Conservation (phyloP, 2,329 filamentous ascomycete genomes). For the Colletotrichum endophyticum region DNA sequence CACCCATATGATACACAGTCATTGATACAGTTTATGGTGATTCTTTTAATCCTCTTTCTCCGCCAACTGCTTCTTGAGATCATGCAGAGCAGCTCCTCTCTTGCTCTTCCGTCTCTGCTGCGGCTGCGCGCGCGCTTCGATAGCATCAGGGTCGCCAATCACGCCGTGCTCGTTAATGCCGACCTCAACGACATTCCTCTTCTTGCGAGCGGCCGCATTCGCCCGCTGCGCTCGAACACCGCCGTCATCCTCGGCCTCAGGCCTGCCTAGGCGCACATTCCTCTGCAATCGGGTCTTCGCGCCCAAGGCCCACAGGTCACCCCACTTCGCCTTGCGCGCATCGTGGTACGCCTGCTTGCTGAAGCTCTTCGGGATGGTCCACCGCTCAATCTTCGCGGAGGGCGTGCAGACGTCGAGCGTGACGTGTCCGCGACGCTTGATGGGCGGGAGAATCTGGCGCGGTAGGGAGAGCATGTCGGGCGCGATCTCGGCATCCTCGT, state of each 20-base stretch:
- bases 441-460: conserved; percentile 75
- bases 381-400: conserved; percentile 83
- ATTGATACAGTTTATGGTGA: neutral
- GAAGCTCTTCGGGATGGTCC: conserved; percentile 87
- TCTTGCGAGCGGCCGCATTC: conserved; percentile 29
- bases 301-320: conserved; percentile 93
- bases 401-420: conserved; percentile 92
- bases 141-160: conserved; percentile 24
- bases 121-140: conserved; percentile 37
- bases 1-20: conserved; percentile 8
- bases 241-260: conserved; percentile 44
- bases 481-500: conserved; percentile 53
- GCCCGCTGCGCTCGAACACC: conserved; percentile 43
- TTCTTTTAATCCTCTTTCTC: conserved; percentile 30
- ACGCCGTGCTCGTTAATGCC: conserved; percentile 34
- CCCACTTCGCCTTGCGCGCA: conserved; percentile 88
- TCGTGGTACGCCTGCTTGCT: conserved; percentile 86
- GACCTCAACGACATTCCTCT: conserved; percentile 46
- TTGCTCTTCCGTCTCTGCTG: conserved; percentile 42
- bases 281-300: conserved; percentile 81
- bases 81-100: conserved; percentile 39
- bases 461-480: conserved; percentile 74
- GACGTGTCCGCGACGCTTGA: conserved; percentile 89
- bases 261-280: conserved; percentile 63
- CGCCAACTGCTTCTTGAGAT: conserved; percentile 44